A percentile compares a stretch with the other conserved stretches of the same genome.
Evolutionary conservation across 345 rosid species (phyloP).

Genomic region (Gossypium rotundifolium): DNA sequence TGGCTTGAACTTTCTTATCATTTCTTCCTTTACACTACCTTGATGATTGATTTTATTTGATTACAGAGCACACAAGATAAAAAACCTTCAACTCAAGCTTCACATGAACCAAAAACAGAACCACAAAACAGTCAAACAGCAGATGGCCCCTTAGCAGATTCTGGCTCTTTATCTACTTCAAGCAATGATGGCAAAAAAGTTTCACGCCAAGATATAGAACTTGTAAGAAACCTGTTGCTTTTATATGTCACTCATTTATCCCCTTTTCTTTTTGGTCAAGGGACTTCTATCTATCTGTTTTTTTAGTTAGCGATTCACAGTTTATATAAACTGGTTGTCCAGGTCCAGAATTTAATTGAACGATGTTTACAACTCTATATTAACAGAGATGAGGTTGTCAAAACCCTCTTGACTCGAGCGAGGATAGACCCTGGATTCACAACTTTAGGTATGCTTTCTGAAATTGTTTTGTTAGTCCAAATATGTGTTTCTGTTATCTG

Average conservation of each 20-base stretch:
- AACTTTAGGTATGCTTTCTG: slow-evolving; percentile 42
- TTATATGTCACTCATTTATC: not conserved
- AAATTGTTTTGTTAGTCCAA: not conserved
- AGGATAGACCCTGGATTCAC: slow-evolving; percentile 86
- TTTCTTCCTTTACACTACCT: slow-evolving; percentile 13
- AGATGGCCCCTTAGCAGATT: slow-evolving; percentile 71
- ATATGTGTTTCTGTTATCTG: not conserved
- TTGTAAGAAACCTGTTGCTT: slow-evolving; percentile 38
- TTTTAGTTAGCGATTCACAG: not conserved
- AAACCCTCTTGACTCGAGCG: slow-evolving; percentile 64
- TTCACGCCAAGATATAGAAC: slow-evolving; percentile 94
- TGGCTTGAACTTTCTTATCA: not conserved
- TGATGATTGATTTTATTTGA: slow-evolving; percentile 13
- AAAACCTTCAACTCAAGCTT: slow-evolving; percentile 58
- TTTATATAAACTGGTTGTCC: slow-evolving; percentile 19
- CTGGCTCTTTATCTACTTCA: slow-evolving; percentile 84
- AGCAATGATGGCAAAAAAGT: slow-evolving; percentile 85
- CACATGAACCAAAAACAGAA: slow-evolving; percentile 71
- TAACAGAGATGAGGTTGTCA: slow-evolving; percentile 78
- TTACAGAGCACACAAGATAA: slow-evolving; percentile 62
- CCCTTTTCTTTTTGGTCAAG: not conserved
- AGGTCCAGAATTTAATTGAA: slow-evolving; percentile 83
- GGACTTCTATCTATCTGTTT: not conserved
- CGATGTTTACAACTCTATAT: slow-evolving; percentile 71
- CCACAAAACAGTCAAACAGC: slow-evolving; percentile 52